phyloP scores from a whole-genome alignment of 208 protist genomes.

The Acanthamoeba healyi region DNA sequence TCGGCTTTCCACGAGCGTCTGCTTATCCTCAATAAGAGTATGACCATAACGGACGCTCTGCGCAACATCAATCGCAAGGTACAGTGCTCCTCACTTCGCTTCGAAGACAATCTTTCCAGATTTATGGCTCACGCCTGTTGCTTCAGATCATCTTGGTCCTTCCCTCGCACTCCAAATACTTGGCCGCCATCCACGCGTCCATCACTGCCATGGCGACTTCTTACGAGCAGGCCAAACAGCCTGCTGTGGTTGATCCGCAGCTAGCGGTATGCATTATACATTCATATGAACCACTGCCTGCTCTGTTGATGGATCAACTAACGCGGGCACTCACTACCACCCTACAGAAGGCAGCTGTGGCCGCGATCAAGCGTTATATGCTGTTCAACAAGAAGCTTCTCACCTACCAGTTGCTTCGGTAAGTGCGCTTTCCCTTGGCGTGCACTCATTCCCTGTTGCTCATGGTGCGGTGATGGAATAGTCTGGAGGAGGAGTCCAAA shows the following conservation, averaged over 20 bases:
- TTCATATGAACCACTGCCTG: too few species aligned
- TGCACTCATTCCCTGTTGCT: too few species aligned
- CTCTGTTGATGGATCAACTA: too few species aligned
- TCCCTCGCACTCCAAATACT: not conserved
- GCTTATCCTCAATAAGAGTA: slow-evolving; percentile 24
- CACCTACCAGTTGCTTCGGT: slow-evolving; percentile 26
- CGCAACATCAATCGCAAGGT: slow-evolving; percentile 52
- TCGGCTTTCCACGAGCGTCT: slow-evolving; percentile 24
- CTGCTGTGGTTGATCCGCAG: not conserved
- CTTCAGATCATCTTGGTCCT: slow-evolving; percentile 11
- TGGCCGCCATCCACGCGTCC: not conserved
- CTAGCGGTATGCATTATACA: not conserved
- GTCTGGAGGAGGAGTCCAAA: slow-evolving; percentile 13
- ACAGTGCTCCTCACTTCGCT: too few species aligned
- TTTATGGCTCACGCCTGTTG: not conserved
- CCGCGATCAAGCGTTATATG: not conserved
- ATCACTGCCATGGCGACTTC: not conserved
- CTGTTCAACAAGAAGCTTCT: slow-evolving; percentile 52
- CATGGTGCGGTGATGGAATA: not conserved
- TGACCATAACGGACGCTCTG: not conserved
- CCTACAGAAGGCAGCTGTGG: not conserved
- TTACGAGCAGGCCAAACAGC: slow-evolving; percentile 23
- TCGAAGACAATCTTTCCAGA: too few species aligned
- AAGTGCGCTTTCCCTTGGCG: not conserved
- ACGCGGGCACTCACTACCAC: not conserved